Evolutionary conservation across 352 stramenopile genomes (phyloP).

Genomic region (Phytopythium mirpurense): DNA sequence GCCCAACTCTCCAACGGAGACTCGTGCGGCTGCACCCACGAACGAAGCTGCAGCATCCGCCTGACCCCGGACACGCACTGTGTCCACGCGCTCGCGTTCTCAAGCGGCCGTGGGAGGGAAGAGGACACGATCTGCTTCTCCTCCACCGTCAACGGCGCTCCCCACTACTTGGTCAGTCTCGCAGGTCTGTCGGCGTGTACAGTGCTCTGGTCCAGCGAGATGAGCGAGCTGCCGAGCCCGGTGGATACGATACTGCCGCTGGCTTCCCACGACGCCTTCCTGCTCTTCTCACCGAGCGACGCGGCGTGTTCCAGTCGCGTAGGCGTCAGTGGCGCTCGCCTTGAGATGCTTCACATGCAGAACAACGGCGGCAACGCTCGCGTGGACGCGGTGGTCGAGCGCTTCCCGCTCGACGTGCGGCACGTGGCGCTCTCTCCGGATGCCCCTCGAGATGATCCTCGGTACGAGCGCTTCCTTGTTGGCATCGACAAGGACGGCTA

Average conservation of each 20-base stretch:
- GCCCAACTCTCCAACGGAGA: neutral
- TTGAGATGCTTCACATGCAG: constrained; percentile 11
- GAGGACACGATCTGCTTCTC: constrained; percentile 20
- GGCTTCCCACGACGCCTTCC: neutral
- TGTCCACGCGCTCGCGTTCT: constrained; percentile 18
- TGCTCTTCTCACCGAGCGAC: neutral
- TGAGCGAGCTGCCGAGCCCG: neutral
- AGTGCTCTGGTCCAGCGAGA: neutral
- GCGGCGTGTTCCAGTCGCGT: neutral
- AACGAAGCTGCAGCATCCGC: neutral
- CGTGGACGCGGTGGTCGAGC: constrained; percentile 11
- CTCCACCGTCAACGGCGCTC: constrained; percentile 3
- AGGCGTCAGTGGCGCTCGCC: neutral
- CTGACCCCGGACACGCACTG: neutral
- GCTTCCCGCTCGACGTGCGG: constrained; percentile 21
- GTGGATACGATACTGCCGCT: neutral
- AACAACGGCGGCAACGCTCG: neutral
- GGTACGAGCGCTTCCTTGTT: constrained; percentile 20
- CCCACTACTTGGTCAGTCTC: neutral
- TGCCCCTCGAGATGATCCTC: constrained; percentile 1
- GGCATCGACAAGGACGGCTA: constrained; percentile 33
- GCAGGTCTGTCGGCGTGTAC: neutral
- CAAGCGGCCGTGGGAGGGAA: neutral
- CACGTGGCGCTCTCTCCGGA: constrained; percentile 14
- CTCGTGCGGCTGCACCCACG: neutral